Conservation (phyloP, 2,329 filamentous ascomycete genomes). For the Phialemoniopsis sp. region DNA sequence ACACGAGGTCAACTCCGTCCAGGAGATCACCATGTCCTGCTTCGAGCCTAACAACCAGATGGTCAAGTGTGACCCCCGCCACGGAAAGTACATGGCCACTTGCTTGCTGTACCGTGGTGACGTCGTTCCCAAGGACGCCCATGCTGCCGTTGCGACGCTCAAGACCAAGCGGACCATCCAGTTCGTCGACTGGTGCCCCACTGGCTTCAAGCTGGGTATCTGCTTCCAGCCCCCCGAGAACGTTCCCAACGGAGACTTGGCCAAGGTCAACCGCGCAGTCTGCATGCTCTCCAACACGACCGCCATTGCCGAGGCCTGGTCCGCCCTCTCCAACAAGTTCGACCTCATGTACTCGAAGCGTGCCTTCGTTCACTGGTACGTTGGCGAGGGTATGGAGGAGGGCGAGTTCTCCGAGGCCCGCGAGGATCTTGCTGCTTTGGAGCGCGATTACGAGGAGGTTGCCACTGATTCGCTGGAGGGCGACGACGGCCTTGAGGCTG, state of each 20-base stretch:
- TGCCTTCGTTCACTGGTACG: conserved; percentile 99
- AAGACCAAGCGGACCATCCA: conserved; percentile 99
- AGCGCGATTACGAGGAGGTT: conserved; percentile 99
- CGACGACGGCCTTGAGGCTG: conserved; percentile 79
- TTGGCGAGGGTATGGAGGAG: conserved; percentile 99
- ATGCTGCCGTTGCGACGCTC: conserved; percentile 87
- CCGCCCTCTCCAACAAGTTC: conserved; percentile 94
- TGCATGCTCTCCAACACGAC: conserved; percentile 99
- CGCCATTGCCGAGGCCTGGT: conserved; percentile 97
- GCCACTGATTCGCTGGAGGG: conserved; percentile 89
- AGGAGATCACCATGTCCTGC: conserved; percentile 98
- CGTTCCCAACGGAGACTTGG: conserved; percentile 94
- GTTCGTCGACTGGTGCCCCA: conserved; percentile 99
- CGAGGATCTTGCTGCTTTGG: conserved; percentile 95
- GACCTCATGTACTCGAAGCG: conserved; percentile 99
- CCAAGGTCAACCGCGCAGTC: conserved; percentile 97
- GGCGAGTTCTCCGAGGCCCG: conserved; percentile 99
- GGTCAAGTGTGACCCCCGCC: conserved; percentile 98
- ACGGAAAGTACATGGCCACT: conserved; percentile 99
- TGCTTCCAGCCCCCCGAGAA: conserved; percentile 97
- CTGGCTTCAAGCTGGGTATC: conserved; percentile 99
- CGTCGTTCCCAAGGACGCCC: conserved; percentile 93
- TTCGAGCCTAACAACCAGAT: conserved; percentile 99
- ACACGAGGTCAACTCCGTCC: conserved; percentile 96
- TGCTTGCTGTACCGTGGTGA: conserved; percentile 98